Evolutionary conservation across 2,329 filamentous ascomycete species (phyloP), one percentile per base, ranked within the genome.

Genomic region (Talaromyces albobiverticillius): DNA sequence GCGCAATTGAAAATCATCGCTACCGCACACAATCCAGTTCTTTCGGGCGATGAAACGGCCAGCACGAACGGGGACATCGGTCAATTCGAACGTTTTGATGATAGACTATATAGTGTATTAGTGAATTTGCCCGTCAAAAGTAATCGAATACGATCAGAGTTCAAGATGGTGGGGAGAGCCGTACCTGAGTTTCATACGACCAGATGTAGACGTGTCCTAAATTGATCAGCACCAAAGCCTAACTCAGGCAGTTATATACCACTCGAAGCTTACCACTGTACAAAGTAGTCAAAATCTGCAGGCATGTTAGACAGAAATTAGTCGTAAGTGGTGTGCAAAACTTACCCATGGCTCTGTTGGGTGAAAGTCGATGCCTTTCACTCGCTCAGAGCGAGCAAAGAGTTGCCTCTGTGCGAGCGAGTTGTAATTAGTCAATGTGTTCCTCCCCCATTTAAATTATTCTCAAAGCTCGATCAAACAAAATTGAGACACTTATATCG

Each of bases 11-110:
- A 95, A 99, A 78, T 96, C 90, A 77, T 95, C 90, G 62, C 88
- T 93, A 68, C 94, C 94, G 76, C 90, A 94, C 53, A 95, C 90
- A 64, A 96, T 95, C 94, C 94, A 99, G 76, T 97, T 99, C 85
- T 99, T 99, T 66, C 94, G 85, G 63, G 94, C 90, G 68, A 99
- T 85, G 74, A 99, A 99, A 64, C 94, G 89, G 68, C 94, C 94
- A 59, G 94, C 94, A 74, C 94, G 89, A 56, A 99, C 93, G 61
- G 94, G 94, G 48, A 99, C 94, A 81, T 99, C 94, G 70, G 93
- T 96, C 62, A 97, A 86, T 78, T 99, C 94, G 74, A 99, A 99
- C 4, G 93, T 96, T 81, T 97, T 97, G 76, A 99, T 90, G 60
- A 97, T 92, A 60, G 92, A 88, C 76, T 85, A 60, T 58, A 36